Evolutionary conservation across 2,329 filamentous ascomycete species (phyloP).

Genomic region (Trichoderma simmonsii): DNA sequence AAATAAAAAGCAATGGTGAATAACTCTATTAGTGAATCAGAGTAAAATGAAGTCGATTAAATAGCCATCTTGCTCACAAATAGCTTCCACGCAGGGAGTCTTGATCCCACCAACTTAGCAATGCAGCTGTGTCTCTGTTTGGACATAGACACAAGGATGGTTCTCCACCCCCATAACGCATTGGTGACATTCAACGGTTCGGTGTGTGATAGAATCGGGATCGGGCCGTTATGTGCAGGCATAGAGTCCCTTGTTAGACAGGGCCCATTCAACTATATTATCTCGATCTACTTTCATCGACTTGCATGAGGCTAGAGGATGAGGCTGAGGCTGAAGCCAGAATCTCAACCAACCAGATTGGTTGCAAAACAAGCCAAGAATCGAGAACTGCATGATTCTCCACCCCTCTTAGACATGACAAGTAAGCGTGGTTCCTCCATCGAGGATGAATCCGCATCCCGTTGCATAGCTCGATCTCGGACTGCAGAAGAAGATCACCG

Average conservation of each 20-base stretch:
- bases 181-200: neutral
- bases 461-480: slow-evolving; percentile 20
- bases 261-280: neutral
- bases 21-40: neutral
- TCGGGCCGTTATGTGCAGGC: neutral
- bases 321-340: neutral
- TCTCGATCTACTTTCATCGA: neutral
- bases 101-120: neutral
- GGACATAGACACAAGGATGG: neutral
- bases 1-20: neutral
- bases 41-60: neutral
- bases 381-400: neutral
- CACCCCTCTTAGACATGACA: neutral
- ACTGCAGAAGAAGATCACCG: slow-evolving; percentile 59
- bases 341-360: neutral
- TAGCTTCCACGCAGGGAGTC: neutral
- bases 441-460: slow-evolving; percentile 14
- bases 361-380: neutral
- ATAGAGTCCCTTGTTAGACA: neutral
- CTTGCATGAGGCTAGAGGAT: neutral
- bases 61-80: neutral
- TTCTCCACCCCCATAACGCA: neutral
- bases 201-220: neutral
- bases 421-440: slow-evolving; percentile 19
- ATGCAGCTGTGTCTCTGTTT: neutral